Evolutionary conservation across 495 filamentous ascomycete genomes (phyloP), one percentile per base, ranked within the genome.

Genomic region (Daldinia grandis): DNA sequence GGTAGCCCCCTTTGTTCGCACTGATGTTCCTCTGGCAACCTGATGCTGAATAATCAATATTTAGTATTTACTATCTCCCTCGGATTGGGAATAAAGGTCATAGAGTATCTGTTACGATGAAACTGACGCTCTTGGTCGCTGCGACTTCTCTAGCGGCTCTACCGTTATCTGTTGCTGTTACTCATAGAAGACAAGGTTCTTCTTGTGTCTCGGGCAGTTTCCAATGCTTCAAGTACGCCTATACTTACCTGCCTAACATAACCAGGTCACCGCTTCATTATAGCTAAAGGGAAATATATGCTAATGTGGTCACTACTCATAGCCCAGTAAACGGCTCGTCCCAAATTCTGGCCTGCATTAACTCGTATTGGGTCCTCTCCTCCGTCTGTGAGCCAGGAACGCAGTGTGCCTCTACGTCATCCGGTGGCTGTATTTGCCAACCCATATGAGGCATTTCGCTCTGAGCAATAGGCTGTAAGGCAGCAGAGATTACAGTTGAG

Each of bases 211-310:
- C 30, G 21, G 62, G 68, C 3, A 66, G 58, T 15, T 71, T 53
- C 27, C 38, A 30, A 58, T 66, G 63, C 49, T 50, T 49, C n/a
- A 71, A 62, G 68, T 67, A 54, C 7, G 63, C 40, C 5, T 58
- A 30, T 19, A 35, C 31, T 10, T 35, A 27, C 12, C 1, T 28
- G n/a, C n/a, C n/a, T n/a, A n/a, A 10, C 6, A 31, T 2, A 4
- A 19, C 7, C 7, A 4, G 8, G 53, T 1, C 1, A 14, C 8
- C n/a, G 2, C 9, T 19, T 6, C 3, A 2, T 35, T 6, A n/a
- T 19, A 37, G 19, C 6, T 12, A 7, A n/a, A 19, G 14, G 8
- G 10, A 35, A 35, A 8, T 2, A 37, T 31, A 24, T 21, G 25
- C 53, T 56, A 35, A 37, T 3, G 12, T 17, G n/a, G 3, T 14